Evolutionary conservation across 352 stramenopile species (phyloP), one percentile per base, ranked within the genome.

Genomic region (Elongisporangium anandrum): DNA sequence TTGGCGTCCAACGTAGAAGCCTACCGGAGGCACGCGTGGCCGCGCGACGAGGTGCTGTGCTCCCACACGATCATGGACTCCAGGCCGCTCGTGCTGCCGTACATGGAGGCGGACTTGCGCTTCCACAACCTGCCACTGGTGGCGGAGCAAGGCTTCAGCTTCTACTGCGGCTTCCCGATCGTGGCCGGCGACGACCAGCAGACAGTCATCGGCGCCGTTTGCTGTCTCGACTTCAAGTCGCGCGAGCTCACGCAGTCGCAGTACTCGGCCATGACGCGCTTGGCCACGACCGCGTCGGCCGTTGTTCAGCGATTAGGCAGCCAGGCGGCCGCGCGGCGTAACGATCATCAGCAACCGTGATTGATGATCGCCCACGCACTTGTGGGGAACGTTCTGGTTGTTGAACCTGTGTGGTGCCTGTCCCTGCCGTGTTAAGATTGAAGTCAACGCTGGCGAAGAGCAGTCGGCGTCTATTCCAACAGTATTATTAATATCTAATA

Each of bases 81-180:
- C 23, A 75, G 85, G 61, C 79, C 82, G 4, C 68, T 92, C 4
- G 68, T 92, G 29, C 72, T 85, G 65, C 74, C 68, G 7, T 70
- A 88, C 55, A 65, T 72, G 0, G 73, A 85, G 29, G 68, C 79
- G 0, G 82, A 92, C 64, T 74, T 90, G 58, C 82, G 82, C 16
- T 92, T 92, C 50, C 64, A 70, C 23, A 68, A 77, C 54, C 62
- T 80, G 29, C 59, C 58, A 12, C 64, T 68, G 0, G 67, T 64
- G 63, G 59, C 26, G 23, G 61, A 60, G 52, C 69, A 82, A 34
- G 66, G 66, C 15, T 69, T 76, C 24, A 81, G 75, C 59, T 92
- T 90, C 63, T 90, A 92, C 77, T 90, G 78, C 65, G 83, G 83
- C 6, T 90, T 90, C 49, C 82, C 83, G 15, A 51, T 92, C 20